A percentile compares a stretch with the other conserved stretches of the same genome.
phyloP scores from a whole-genome alignment of 2,329 filamentous ascomycete species.

The Cordyceps tenuipes region DNA sequence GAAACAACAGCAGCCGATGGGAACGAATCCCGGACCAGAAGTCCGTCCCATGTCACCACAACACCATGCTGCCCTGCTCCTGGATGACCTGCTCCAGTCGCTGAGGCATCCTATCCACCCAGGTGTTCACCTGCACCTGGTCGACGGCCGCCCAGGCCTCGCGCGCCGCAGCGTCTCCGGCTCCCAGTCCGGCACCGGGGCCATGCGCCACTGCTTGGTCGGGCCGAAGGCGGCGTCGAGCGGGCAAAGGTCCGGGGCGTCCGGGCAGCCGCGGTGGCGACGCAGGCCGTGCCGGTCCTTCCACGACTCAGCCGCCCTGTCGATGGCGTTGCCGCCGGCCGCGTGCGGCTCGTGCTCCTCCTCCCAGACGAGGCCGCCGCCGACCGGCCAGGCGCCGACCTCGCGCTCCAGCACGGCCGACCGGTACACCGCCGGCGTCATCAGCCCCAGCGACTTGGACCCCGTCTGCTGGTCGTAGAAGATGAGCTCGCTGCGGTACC shows the following conservation, averaged over 20 bases:
- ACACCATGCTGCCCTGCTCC: slow-evolving; percentile 23
- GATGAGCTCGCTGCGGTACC: slow-evolving; percentile 29
- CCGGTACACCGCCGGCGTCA: slow-evolving; percentile 28
- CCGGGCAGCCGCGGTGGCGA: slow-evolving; percentile 28
- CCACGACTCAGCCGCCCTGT: slow-evolving; percentile 28
- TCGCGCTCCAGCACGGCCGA: slow-evolving; percentile 26
- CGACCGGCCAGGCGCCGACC: slow-evolving; percentile 25
- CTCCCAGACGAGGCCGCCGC: slow-evolving; percentile 22
- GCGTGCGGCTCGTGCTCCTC: slow-evolving; percentile 29
- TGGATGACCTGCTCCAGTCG: slow-evolving; percentile 25
- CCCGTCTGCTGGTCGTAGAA: slow-evolving; percentile 30
- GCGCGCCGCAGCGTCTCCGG: slow-evolving; percentile 24
- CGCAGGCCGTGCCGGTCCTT: slow-evolving; percentile 25
- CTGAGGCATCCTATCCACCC: slow-evolving; percentile 31
- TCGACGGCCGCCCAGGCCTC: slow-evolving; percentile 14
- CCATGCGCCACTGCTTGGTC: slow-evolving; percentile 26
- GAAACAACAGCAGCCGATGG: too few species aligned
- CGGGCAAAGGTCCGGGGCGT: slow-evolving; percentile 29
- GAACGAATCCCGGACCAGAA: background rate
- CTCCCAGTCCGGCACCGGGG: slow-evolving; percentile 24
- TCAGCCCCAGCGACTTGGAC: slow-evolving; percentile 23
- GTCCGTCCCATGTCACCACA: slow-evolving; percentile 18
- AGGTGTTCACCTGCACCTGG: slow-evolving; percentile 24
- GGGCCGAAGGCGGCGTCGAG: slow-evolving; percentile 28
- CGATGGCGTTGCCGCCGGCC: slow-evolving; percentile 28